Percentiles rank a stretch among this genome's conserved stretches.
phyloP scores from a whole-genome alignment of 352 stramenopile species.

The Phytophthora niederhauseri region DNA sequence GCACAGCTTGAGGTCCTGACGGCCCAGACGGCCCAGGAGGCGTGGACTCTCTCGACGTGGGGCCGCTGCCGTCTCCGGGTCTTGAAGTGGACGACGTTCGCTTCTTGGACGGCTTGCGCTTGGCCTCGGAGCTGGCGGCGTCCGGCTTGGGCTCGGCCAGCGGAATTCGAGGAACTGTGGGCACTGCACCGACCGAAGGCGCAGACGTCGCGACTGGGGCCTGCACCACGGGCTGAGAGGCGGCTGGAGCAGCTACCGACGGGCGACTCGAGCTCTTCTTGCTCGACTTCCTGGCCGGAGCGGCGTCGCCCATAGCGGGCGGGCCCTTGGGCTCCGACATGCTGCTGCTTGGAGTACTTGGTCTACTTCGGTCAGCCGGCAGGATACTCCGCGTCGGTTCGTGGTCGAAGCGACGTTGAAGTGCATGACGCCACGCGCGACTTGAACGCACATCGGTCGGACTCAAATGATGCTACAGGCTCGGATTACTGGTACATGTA shows the following conservation, averaged over 20 bases:
- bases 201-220: slow-evolving; percentile 11
- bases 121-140: slow-evolving; percentile 17
- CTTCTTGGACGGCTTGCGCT: slow-evolving; percentile 53
- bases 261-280: slow-evolving; percentile 43
- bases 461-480: neutral
- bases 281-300: slow-evolving; percentile 33
- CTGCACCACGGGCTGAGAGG: slow-evolving; percentile 18
- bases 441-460: neutral
- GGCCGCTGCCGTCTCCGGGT: slow-evolving; percentile 4
- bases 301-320: slow-evolving; percentile 8
- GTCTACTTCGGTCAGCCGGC: neutral
- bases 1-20: slow-evolving; percentile 10
- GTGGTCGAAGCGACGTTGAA: slow-evolving; percentile 11
- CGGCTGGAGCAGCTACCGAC: slow-evolving; percentile 13
- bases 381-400: slow-evolving; percentile 22
- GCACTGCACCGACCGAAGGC: slow-evolving; percentile 25
- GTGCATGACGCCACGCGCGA: slow-evolving; percentile 4
- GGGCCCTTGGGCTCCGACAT: slow-evolving; percentile 51
- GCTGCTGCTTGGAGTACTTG: neutral
- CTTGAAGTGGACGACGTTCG: slow-evolving; percentile 33
- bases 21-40: slow-evolving; percentile 20
- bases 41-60: slow-evolving; percentile 4
- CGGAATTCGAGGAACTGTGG: slow-evolving; percentile 47
- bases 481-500: neutral
- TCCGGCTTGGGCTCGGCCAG: slow-evolving; percentile 54